A percentile compares a stretch with the other conserved stretches of the same genome.
Conservation (phyloP, 352 stramenopile genomes). For the Globisporangium irregulare region DNA sequence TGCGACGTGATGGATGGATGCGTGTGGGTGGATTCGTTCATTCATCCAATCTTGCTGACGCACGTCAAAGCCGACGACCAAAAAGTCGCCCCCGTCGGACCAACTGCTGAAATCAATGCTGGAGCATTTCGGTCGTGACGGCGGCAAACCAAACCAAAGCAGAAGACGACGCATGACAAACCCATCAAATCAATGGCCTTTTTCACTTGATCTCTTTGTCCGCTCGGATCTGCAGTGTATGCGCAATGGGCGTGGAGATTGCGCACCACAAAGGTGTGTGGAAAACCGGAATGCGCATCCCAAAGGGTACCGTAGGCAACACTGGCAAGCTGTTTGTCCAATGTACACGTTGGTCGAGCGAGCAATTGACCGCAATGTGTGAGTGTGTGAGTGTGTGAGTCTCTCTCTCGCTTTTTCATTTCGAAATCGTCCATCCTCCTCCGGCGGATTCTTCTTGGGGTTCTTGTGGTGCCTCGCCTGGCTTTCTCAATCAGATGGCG, state of each 20-base stretch:
- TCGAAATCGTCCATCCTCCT: neutral
- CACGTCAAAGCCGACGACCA: neutral
- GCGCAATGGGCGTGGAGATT: neutral
- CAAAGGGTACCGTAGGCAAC: conserved; percentile 4
- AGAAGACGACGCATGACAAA: neutral
- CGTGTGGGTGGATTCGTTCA: neutral
- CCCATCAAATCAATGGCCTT: neutral
- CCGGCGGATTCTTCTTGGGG: neutral
- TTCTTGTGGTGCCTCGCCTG: conserved; percentile 10
- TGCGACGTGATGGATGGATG: conserved; percentile 6
- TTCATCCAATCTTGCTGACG: neutral
- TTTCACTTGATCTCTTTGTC: neutral
- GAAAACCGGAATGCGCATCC: conserved; percentile 9
- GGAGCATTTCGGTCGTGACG: neutral
- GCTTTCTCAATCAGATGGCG: neutral
- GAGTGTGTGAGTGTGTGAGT: neutral
- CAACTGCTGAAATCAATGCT: conserved; percentile 9
- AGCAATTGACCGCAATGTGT: neutral
- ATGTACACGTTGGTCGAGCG: neutral
- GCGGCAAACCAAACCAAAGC: neutral
- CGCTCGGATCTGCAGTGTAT: neutral
- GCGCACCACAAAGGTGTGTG: neutral
- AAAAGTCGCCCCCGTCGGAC: neutral
- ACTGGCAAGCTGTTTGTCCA: neutral
- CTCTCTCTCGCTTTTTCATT: neutral